These are phyloP conservation scores for Exophiala phaeomuriformis DNA, from an alignment of 2,329 filamentous ascomycete genomes.

Conservation along the genomic window DNA sequence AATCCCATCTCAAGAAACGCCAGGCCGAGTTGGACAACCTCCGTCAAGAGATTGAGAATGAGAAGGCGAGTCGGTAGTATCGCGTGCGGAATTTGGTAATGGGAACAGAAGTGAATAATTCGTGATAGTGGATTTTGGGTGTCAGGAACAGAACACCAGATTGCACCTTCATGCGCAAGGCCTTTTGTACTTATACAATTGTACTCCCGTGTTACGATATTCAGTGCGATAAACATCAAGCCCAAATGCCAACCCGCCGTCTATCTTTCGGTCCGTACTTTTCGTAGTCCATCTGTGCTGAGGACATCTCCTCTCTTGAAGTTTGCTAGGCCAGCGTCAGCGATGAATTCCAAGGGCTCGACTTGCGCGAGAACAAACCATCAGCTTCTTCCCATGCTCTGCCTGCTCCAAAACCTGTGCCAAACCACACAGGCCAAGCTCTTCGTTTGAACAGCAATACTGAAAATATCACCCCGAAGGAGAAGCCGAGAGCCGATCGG, in stretches of 20 bases:
- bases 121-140: not conserved
- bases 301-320: conserved; percentile 27
- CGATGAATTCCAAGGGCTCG: not conserved
- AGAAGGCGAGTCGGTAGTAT: conserved; percentile 52
- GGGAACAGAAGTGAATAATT: not conserved
- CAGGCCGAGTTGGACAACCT: conserved; percentile 70
- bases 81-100: no score
- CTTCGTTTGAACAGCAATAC: conserved; percentile 96
- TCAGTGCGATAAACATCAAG: not conserved
- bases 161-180: conserved; percentile 4
- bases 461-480: conserved; percentile 97
- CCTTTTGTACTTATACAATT: conserved; percentile 19
- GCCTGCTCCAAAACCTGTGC: conserved; percentile 89
- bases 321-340: conserved; percentile 23
- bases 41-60: conserved; percentile 75
- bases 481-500: conserved; percentile 89
- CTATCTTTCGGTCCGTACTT: conserved; percentile 27
- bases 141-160: not conserved
- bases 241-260: conserved; percentile 1
- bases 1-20: conserved; percentile 69
- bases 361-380: conserved; percentile 47
- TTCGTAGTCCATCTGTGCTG: conserved; percentile 25
- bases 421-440: conserved; percentile 94
- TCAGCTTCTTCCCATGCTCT: conserved; percentile 99
- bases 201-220: conserved; percentile 14